Conservation (phyloP, 1,284 basidiomycete genomes). For the Irpex sp. region DNA sequence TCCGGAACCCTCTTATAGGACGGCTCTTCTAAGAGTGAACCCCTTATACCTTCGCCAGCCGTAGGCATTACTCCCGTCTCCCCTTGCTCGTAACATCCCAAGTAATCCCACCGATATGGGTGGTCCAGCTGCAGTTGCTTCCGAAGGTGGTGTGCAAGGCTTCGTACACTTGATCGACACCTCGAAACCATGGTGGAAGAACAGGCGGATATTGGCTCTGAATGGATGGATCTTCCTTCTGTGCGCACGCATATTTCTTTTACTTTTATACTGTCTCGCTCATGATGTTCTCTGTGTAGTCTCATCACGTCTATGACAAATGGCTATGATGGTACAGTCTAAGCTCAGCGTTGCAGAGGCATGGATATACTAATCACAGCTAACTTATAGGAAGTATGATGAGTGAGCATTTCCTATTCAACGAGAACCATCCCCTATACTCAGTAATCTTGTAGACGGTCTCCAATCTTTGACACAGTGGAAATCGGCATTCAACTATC, state of each 20-base stretch:
- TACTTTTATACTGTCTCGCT: not conserved
- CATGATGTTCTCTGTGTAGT: conserved; percentile 24
- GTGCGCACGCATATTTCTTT: conserved; percentile 15
- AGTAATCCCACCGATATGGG: conserved; percentile 15
- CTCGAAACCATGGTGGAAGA: conserved; percentile 27
- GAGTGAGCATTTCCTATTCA: conserved; percentile 29
- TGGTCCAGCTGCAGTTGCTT: conserved; percentile 22
- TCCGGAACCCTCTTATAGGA: not conserved
- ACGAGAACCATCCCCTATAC: not conserved
- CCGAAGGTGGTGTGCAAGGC: conserved; percentile 11
- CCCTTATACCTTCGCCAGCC: not conserved
- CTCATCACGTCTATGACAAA: conserved; percentile 70
- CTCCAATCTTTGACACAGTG: conserved; percentile 61
- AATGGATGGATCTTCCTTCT: conserved; percentile 62
- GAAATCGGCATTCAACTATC: conserved; percentile 50
- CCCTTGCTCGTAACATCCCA: not conserved
- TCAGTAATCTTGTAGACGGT: conserved; percentile 33
- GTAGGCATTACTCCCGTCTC: not conserved
- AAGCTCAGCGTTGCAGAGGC: not conserved
- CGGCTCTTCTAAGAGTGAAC: not conserved
- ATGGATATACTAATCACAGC: not conserved
- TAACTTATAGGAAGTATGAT: conserved; percentile 49
- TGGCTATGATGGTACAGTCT: conserved; percentile 52
- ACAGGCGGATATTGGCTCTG: conserved; percentile 40
- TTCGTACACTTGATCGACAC: conserved; percentile 23